Evolutionary conservation across 371 early-diverging fungal species (phyloP), one percentile per base, ranked within the genome.

Genomic region (Nematocida sp.): DNA sequence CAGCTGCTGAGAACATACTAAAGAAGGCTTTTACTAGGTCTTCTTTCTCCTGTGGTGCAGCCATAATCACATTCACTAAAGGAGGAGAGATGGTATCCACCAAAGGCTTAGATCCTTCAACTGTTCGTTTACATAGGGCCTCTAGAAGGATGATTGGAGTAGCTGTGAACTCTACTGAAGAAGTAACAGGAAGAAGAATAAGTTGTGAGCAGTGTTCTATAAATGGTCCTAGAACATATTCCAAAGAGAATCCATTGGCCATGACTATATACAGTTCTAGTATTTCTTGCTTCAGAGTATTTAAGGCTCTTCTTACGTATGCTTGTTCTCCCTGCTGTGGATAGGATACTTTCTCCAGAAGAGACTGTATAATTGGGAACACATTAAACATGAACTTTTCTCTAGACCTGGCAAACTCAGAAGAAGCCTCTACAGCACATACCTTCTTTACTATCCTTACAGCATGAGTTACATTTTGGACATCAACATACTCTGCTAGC

Each of bases 11-110:
- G 1, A 70, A 34, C 51, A 57, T 49, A 35, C 45, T 23, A 29
- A 49, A 70, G 48, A 70, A 70, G 0, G 74, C 55, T n/a, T 57
- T 57, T 29, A 70, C 9, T 9, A 57, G 46, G 35, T 55, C 58
- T 55, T 70, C 74, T 23, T 60, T 1, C 58, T 57, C 60, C 32
- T 52, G 34, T 25, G 61, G 61, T 4, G 21, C 52, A 1, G 51
- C 17, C 15, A 58, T 31, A 1, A 70, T 61, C 9, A 47, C 4
- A 9, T 60, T 40, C 25, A 61, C 74, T 9, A 70, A 19, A 1
- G 45, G 1, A 0, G 27, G 23, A 0, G 57, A 29, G 1, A 58
- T 35, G 15, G 46, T n/a, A 13, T 70, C 34, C 31, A 57, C 55
- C 37, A 70, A 23, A 0, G 74, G 7, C 0, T 40, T 32, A 13